A percentile compares a stretch with the other conserved stretches of the same genome.
phyloP scores from a whole-genome alignment of 2,329 filamentous ascomycete genomes.

The Hypomyces perniciosus region DNA sequence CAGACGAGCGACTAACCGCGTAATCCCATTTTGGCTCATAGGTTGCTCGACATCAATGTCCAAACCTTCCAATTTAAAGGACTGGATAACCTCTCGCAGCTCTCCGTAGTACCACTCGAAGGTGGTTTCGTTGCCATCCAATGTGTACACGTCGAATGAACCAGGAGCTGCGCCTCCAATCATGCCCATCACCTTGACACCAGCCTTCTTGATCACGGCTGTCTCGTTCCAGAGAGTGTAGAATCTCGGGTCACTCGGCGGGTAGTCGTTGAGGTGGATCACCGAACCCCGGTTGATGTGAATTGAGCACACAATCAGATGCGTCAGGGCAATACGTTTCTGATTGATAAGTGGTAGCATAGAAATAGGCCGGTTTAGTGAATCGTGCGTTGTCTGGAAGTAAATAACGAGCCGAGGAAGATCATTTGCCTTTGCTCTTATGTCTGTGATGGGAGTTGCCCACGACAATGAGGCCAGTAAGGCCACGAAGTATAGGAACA shows the following conservation, averaged over 20 bases:
- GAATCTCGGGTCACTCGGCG: conserved; percentile 58
- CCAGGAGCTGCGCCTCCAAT: conserved; percentile 75
- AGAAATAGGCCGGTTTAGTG: conserved; percentile 37
- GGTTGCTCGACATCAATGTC: conserved; percentile 73
- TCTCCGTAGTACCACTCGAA: conserved; percentile 72
- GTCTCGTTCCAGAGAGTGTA: conserved; percentile 75
- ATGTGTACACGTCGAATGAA: conserved; percentile 45
- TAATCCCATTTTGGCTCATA: conserved; percentile 59
- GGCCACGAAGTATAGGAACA: conserved; percentile 4
- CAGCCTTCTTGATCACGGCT: conserved; percentile 59
- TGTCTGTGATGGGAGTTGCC: conserved; percentile 4
- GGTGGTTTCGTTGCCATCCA: conserved; percentile 48
- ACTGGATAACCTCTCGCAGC: conserved; percentile 57
- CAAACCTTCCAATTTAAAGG: conserved; percentile 57
- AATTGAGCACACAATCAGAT: conserved; percentile 76
- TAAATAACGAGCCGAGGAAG: conserved; percentile 43
- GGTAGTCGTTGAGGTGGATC: conserved; percentile 73
- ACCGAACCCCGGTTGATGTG: conserved; percentile 64
- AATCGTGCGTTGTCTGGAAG: conserved; percentile 42
- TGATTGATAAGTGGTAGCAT: conserved; percentile 41
- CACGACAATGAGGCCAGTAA: conserved; percentile 11
- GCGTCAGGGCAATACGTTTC: conserved; percentile 51
- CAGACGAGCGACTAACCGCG: conserved; percentile 59
- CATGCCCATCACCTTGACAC: conserved; percentile 77
- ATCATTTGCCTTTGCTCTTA: conserved; percentile 11